Base-by-base conservation (phyloP, 225 moss, liverwort and hornwort species). In the Takakia lepidozioides region DNA sequence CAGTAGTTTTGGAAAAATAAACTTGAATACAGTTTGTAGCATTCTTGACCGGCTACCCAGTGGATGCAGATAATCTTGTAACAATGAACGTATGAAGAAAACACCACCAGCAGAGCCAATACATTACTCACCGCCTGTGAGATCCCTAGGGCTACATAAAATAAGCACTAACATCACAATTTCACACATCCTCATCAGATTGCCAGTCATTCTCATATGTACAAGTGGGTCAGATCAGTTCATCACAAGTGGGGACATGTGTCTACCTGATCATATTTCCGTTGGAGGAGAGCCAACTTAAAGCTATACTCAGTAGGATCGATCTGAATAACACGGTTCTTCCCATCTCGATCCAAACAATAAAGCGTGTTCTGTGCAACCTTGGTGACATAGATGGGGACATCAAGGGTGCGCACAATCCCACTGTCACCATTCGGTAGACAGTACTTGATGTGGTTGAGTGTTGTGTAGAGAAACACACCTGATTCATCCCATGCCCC, bases 401-500 rank as follows among this genome's bases (percentile, higher is more conserved):
- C 83, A 50, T 98, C 95, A 1, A 98, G 71, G 32, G 95, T 98
- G 51, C 90, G 82, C 57, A 98, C 89, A 18, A 98, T 87, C 36
- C 95, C 95, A 48, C 82, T 90, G 51, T 98, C 95, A 49, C 95
- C 95, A 51, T 98, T 98, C 2, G 95, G 95, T 61, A 98, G 65
- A 45, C 90, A 98, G 40, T 98, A 98, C 75, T 98, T 98, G 65
- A 98, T 98, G 50, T 98, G 95, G 57, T 98, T 98, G 45, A 98
- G 69, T 21, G 95, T 98, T 26, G 95, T 90, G 51, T 91, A 98
- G 4, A 98, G 78, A 44, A 98, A 98, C 10, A 98, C 85, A 41
- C 95, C 95, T 29, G 90, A 90, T 24, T 90, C 95, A 63, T 98
- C 95, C 95, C 95, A 98, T 20, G 95, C 90, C 54, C 95, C 95